These are phyloP conservation scores for Whalleya microplaca DNA, from an alignment of 2,329 filamentous ascomycete genomes.

Conservation along the genomic window DNA sequence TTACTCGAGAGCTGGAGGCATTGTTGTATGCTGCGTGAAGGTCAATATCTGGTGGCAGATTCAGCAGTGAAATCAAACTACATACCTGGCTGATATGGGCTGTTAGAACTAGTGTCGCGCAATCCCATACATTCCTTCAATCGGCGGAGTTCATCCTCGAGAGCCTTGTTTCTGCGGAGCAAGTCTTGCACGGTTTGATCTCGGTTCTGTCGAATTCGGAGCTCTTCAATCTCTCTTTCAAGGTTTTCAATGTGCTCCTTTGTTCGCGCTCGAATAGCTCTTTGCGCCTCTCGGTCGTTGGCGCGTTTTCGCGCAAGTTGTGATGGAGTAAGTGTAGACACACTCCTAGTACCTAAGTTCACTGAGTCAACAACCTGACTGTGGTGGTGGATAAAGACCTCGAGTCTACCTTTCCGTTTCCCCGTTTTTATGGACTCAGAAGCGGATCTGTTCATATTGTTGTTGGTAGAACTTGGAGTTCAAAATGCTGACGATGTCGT, in stretches of 20 bases:
- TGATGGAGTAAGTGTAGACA: constrained; percentile 84
- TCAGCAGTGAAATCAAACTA: not conserved
- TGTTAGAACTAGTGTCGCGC: constrained; percentile 33
- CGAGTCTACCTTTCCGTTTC: constrained; percentile 38
- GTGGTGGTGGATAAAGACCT: not conserved
- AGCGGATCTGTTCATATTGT: constrained; percentile 32
- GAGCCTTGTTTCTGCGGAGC: constrained; percentile 54
- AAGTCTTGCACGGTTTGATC: constrained; percentile 57
- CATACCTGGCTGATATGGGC: constrained; percentile 35
- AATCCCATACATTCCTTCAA: constrained; percentile 51
- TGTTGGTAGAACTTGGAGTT: constrained; percentile 24
- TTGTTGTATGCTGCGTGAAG: constrained; percentile 26
- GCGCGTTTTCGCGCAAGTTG: constrained; percentile 89
- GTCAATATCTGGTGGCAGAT: constrained; percentile 9
- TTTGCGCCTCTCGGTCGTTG: constrained; percentile 89
- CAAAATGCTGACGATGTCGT: constrained; percentile 11
- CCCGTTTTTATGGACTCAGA: constrained; percentile 28
- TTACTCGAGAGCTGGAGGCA: constrained; percentile 49
- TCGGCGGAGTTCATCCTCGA: constrained; percentile 56
- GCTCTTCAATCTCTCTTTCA: constrained; percentile 74
- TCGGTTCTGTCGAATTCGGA: constrained; percentile 55
- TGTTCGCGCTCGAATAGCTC: constrained; percentile 83
- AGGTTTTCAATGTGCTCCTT: constrained; percentile 83
- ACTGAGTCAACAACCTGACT: constrained; percentile 10
- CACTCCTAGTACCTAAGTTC: constrained; percentile 67